phyloP scores from a whole-genome alignment of 371 early-diverging fungal genomes.

The Lichtheimia hyalospora region DNA sequence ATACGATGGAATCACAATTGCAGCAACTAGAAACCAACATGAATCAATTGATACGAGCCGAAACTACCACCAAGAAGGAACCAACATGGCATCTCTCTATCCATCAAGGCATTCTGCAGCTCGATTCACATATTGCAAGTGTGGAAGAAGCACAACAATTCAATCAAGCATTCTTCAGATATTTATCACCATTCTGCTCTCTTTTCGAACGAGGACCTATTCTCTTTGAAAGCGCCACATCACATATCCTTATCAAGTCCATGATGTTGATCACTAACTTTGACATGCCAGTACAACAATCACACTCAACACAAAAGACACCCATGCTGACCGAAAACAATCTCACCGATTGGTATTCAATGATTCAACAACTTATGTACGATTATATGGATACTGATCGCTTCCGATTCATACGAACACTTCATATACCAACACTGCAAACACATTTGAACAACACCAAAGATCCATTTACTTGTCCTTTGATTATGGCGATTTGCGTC shows the following conservation, averaged over 20 bases:
- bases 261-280: not conserved
- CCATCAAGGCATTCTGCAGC: conserved; percentile 9
- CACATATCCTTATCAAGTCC: not conserved
- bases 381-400: not conserved
- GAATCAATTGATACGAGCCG: too few species aligned
- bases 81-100: conserved; percentile 15
- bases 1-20: too few species aligned
- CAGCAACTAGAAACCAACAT: too few species aligned
- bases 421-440: conserved; percentile 7
- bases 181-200: conserved; percentile 11
- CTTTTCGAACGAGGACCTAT: conserved; percentile 4
- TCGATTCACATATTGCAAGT: conserved; percentile 10
- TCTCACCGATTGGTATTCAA: not conserved
- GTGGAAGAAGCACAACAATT: conserved; percentile 8
- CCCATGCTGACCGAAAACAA: not conserved
- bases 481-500: conserved; percentile 15
- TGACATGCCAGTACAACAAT: not conserved
- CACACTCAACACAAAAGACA: not conserved
- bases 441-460: not conserved
- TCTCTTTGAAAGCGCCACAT: conserved; percentile 3
- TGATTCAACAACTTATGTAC: not conserved
- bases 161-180: conserved; percentile 7
- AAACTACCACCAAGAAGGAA: too few species aligned
- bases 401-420: not conserved
- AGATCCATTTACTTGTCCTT: conserved; percentile 11